Evolutionary conservation across 1,139 yeast genomes (phyloP).

Genomic region (Waltiozyma sp.): DNA sequence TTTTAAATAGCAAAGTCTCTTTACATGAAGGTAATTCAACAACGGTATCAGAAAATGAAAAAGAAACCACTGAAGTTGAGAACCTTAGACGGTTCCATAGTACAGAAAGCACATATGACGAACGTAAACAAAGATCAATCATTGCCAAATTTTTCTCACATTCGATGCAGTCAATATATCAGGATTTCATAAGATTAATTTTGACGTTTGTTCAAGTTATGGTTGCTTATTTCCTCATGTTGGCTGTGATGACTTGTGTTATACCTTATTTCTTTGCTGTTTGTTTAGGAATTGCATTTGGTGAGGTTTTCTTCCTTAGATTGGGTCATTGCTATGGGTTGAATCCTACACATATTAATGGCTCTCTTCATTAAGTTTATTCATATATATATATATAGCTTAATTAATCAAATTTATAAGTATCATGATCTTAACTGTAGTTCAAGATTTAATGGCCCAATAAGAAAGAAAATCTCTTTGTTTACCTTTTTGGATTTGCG

Average conservation of each 20-base stretch:
- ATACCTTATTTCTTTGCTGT: slow-evolving; percentile 62
- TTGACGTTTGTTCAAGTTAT: slow-evolving; percentile 52
- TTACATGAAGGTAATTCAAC: background rate
- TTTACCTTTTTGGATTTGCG: background rate
- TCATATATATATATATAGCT: background rate
- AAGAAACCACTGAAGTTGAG: background rate
- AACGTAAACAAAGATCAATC: slow-evolving; percentile 14
- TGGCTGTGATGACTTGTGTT: slow-evolving; percentile 66
- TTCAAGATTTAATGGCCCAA: too few species aligned
- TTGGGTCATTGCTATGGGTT: slow-evolving; percentile 21
- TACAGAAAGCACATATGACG: background rate
- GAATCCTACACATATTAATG: background rate
- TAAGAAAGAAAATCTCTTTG: background rate
- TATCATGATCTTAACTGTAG: too few species aligned
- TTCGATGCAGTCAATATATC: slow-evolving; percentile 26
- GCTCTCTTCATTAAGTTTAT: background rate
- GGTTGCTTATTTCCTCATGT: slow-evolving; percentile 61
- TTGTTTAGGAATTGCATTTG: slow-evolving; percentile 54
- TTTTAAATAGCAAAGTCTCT: slow-evolving; percentile 1
- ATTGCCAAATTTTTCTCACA: slow-evolving; percentile 30
- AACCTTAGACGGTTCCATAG: background rate
- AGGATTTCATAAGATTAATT: slow-evolving; percentile 45
- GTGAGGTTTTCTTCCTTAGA: slow-evolving; percentile 58
- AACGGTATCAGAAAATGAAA: background rate
- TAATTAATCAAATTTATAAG: background rate